These are phyloP conservation scores for Pseudohalonectria lignicola DNA, from an alignment of 2,329 filamentous ascomycete species.

Conservation along the genomic window DNA sequence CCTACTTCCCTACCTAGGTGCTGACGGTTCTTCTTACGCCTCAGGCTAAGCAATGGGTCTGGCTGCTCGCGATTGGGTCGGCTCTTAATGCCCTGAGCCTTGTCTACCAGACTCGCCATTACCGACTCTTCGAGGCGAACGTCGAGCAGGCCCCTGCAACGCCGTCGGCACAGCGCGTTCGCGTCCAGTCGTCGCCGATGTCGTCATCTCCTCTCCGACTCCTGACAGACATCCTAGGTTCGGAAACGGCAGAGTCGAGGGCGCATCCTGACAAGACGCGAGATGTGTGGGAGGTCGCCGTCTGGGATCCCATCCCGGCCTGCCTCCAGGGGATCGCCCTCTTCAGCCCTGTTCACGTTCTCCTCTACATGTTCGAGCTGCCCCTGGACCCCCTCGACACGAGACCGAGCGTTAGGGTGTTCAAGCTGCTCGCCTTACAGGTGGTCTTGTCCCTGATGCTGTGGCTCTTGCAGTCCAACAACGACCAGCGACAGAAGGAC, in stretches of 20 bases:
- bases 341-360: constrained; percentile 88
- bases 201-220: constrained; percentile 70
- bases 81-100: constrained; percentile 70
- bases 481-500: constrained; percentile 79
- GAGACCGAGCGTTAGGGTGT: constrained; percentile 73
- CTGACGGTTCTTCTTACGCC: constrained; percentile 7
- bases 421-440: constrained; percentile 71
- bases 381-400: constrained; percentile 67
- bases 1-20: neutral
- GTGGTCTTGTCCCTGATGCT: constrained; percentile 67
- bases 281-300: constrained; percentile 88
- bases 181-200: constrained; percentile 69
- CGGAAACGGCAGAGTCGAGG: constrained; percentile 65
- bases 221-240: constrained; percentile 55
- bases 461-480: constrained; percentile 59
- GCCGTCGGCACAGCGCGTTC: constrained; percentile 78
- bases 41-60: constrained; percentile 61
- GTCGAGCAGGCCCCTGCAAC: constrained; percentile 69
- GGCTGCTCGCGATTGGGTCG: constrained; percentile 57
- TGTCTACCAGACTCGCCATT: constrained; percentile 70
- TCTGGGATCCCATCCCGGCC: constrained; percentile 89
- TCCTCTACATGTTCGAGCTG: constrained; percentile 81
- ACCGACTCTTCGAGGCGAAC: constrained; percentile 80
- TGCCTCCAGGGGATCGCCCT: constrained; percentile 74
- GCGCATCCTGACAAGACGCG: constrained; percentile 71